Evolutionary conservation across 2,329 filamentous ascomycete genomes (phyloP).

Genomic region (Xylariaceae sp.): DNA sequence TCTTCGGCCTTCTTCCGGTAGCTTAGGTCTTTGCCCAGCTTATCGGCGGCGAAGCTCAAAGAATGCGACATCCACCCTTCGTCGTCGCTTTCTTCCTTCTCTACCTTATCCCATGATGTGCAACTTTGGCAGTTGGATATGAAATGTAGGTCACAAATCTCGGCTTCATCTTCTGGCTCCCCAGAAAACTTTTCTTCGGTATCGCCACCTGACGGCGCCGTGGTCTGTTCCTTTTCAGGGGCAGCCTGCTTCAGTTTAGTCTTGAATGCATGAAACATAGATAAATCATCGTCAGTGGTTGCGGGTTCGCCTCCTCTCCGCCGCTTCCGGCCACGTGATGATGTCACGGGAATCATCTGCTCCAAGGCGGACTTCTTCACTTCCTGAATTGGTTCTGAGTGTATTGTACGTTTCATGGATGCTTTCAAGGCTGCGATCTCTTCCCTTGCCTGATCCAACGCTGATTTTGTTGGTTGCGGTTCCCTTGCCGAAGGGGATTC

Average conservation of each 20-base stretch:
- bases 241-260: constrained; percentile 60
- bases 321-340: constrained; percentile 65
- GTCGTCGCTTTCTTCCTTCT: constrained; percentile 49
- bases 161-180: constrained; percentile 61
- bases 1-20: constrained; percentile 91
- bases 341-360: constrained; percentile 66
- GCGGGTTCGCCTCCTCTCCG: constrained; percentile 51
- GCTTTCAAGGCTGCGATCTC: constrained; percentile 77
- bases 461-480: constrained; percentile 38
- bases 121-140: constrained; percentile 94
- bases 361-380: constrained; percentile 65
- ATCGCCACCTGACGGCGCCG: constrained; percentile 16
- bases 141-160: constrained; percentile 88
- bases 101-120: constrained; percentile 68
- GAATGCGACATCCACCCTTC: constrained; percentile 81
- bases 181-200: constrained; percentile 27
- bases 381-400: constrained; percentile 46
- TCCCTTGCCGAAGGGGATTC: constrained; percentile 37
- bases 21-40: constrained; percentile 81
- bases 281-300: constrained; percentile 56
- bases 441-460: constrained; percentile 67
- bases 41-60: constrained; percentile 82
- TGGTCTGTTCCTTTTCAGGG: constrained; percentile 33
- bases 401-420: constrained; percentile 66
- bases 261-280: constrained; percentile 73